Evolutionary conservation across 2,329 filamentous ascomycete genomes (phyloP).

Genomic region (Salinomyces thailandicus): DNA sequence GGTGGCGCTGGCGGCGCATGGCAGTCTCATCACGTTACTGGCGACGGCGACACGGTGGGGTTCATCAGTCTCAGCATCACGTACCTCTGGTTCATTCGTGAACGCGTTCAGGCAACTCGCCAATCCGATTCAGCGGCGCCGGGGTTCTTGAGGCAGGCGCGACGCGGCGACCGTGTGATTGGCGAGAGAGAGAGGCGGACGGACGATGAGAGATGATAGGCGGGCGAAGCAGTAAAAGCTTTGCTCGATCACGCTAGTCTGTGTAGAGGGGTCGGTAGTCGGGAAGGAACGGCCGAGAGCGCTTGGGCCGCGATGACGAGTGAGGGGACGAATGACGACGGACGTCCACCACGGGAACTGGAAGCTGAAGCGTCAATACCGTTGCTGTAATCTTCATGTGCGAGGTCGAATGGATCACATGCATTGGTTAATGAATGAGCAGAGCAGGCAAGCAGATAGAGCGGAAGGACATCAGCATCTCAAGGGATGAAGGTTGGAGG

Average conservation of each 20-base stretch:
- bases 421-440: too few species aligned
- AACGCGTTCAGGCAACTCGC: neutral
- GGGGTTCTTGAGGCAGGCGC: neutral
- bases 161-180: slow-evolving; percentile 3
- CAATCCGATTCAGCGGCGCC: neutral
- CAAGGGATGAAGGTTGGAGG: too few species aligned
- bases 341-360: too few species aligned
- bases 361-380: too few species aligned
- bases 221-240: neutral
- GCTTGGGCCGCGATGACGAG: neutral
- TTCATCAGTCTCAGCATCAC: slow-evolving; percentile 1
- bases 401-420: too few species aligned
- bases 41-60: neutral
- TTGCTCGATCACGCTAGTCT: too few species aligned
- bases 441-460: too few species aligned
- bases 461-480: too few species aligned
- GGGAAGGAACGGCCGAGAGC: neutral
- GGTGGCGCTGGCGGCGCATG: slow-evolving; percentile 4
- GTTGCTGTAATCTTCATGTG: too few species aligned
- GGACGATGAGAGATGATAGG: slow-evolving; percentile 1
- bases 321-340: too few species aligned
- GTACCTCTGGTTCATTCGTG: slow-evolving; percentile 4
- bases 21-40: slow-evolving; percentile 5
- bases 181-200: slow-evolving; percentile 1
- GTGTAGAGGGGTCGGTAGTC: neutral